phyloP scores from a whole-genome alignment of 345 rosid genomes.

The Populus ilicifolia region DNA sequence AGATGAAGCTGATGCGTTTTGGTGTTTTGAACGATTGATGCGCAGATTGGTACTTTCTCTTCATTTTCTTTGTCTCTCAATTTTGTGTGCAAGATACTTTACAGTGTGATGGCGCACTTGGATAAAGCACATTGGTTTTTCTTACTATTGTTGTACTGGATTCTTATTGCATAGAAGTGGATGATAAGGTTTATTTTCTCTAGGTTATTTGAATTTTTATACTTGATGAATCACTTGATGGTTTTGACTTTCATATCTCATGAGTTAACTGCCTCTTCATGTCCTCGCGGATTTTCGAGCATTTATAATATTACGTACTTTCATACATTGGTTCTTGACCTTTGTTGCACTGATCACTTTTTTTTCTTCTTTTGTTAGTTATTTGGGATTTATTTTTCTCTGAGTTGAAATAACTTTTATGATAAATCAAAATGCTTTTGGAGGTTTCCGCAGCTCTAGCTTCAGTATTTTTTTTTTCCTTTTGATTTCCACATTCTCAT shows the following conservation, averaged over 20 bases:
- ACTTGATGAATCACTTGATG: background rate
- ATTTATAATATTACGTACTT: background rate
- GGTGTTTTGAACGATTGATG: slow-evolving; percentile 98
- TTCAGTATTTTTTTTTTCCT: slow-evolving; percentile 10
- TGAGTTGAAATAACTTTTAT: background rate
- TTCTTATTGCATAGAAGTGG: background rate
- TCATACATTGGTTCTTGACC: background rate
- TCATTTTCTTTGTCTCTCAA: background rate
- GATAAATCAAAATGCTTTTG: background rate
- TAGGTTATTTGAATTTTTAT: background rate
- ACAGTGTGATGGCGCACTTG: background rate
- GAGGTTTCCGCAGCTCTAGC: background rate
- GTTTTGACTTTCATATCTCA: background rate
- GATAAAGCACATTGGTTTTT: background rate
- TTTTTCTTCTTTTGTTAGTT: background rate
- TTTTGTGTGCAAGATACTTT: background rate
- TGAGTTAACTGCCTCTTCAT: background rate
- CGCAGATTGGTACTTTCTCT: slow-evolving; percentile 73
- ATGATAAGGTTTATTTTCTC: too few species aligned
- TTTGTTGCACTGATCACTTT: background rate
- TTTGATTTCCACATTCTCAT: slow-evolving; percentile 25
- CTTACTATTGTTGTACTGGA: background rate
- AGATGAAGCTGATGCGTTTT: slow-evolving; percentile 93
- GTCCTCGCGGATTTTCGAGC: background rate
- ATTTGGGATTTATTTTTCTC: background rate